phyloP scores from a whole-genome alignment of 495 filamentous ascomycete genomes.

The Penicillium bialowiezense region DNA sequence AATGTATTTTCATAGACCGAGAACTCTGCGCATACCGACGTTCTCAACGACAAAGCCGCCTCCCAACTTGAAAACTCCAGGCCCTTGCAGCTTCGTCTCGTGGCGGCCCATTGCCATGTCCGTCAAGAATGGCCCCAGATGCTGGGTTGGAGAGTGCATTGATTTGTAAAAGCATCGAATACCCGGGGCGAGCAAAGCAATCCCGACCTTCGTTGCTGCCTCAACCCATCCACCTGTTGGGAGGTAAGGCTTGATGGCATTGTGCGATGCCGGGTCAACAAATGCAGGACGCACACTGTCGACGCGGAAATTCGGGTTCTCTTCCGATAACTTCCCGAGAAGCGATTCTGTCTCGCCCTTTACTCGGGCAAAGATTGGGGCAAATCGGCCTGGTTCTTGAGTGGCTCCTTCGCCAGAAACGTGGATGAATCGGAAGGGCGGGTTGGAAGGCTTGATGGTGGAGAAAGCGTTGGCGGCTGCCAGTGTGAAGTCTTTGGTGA shows the following conservation, averaged over 20 bases:
- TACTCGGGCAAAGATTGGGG: conserved; percentile 53
- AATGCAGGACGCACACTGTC: conserved; percentile 52
- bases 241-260: conserved; percentile 48
- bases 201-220: background rate
- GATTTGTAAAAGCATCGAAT: conserved; percentile 10
- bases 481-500: conserved; percentile 63
- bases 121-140: conserved; percentile 43
- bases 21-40: conserved; percentile 12
- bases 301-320: conserved; percentile 43
- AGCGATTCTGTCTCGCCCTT: conserved; percentile 62
- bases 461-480: conserved; percentile 60
- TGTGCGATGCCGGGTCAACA: conserved; percentile 48
- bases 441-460: conserved; percentile 35
- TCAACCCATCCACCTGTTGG: background rate
- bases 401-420: conserved; percentile 60
- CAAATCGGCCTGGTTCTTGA: conserved; percentile 47
- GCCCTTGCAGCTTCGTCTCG: conserved; percentile 34
- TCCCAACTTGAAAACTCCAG: conserved; percentile 33
- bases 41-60: conserved; percentile 15
- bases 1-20: conserved; percentile 5
- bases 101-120: conserved; percentile 60
- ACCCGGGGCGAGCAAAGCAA: conserved; percentile 5
- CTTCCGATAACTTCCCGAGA: conserved; percentile 45
- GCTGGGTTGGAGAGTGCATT: conserved; percentile 31
- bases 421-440: conserved; percentile 62